Percentiles rank a stretch among this genome's conserved stretches.
phyloP scores from a whole-genome alignment of 208 protist species.

The Phytomonas serpens region DNA sequence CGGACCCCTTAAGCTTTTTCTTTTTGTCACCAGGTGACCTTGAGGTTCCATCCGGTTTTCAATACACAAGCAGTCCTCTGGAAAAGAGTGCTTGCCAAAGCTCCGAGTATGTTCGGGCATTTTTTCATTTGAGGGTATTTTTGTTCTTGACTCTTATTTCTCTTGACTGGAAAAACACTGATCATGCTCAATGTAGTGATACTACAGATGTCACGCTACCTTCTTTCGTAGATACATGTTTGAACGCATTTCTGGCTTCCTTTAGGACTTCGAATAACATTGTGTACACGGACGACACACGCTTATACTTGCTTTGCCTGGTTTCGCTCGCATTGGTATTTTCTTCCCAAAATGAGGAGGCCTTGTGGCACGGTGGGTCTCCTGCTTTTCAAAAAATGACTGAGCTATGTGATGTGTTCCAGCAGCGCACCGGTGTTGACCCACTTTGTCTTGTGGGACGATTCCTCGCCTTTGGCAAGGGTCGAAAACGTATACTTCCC shows the following conservation, averaged over 20 bases:
- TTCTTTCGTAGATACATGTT: not conserved
- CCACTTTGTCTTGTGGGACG: slow-evolving; percentile 36
- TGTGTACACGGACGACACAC: slow-evolving; percentile 46
- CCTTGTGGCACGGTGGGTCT: slow-evolving; percentile 16
- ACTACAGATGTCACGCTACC: not conserved
- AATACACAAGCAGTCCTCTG: not conserved
- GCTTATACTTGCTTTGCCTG: slow-evolving; percentile 32
- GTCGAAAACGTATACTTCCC: slow-evolving; percentile 23
- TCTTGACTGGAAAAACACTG: not conserved
- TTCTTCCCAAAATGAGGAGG: slow-evolving; percentile 18
- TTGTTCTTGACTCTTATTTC: slow-evolving; percentile 1
- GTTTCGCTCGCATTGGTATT: slow-evolving; percentile 24
- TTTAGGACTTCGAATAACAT: not conserved
- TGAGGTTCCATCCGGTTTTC: not conserved
- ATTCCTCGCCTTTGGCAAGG: slow-evolving; percentile 37
- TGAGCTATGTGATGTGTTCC: slow-evolving; percentile 21
- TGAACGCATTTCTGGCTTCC: not conserved
- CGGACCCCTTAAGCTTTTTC: not conserved
- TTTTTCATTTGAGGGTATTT: not conserved
- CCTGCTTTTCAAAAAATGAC: slow-evolving; percentile 11
- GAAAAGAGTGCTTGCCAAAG: not conserved
- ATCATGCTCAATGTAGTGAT: not conserved
- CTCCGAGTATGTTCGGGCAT: not conserved
- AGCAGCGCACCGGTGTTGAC: slow-evolving; percentile 29
- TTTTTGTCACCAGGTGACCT: not conserved